Conservation (phyloP, 805 yeast species). For the Hanseniaspora opuntiae region DNA sequence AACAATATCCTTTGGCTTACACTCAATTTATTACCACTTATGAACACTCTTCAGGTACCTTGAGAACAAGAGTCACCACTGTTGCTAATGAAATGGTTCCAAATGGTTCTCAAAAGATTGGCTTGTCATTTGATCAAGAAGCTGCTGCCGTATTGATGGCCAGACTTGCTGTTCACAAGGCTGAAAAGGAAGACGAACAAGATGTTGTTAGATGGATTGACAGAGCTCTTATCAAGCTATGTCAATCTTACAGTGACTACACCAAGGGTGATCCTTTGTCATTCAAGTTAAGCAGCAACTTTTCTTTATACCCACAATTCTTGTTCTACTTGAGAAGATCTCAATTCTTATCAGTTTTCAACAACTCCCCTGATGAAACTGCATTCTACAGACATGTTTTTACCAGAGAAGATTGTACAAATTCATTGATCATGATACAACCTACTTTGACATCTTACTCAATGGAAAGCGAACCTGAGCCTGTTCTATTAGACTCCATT, state of each 20-base stretch:
- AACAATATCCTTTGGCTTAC: conserved; percentile 27
- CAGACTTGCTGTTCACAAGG: conserved; percentile 75
- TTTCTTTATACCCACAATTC: conserved; percentile 85
- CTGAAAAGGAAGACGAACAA: conserved; percentile 73
- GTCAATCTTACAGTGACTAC: conserved; percentile 89
- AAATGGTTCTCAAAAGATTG: conserved; percentile 42
- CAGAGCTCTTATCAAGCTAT: conserved; percentile 73
- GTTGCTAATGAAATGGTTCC: conserved; percentile 41
- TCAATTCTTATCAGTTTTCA: conserved; percentile 88
- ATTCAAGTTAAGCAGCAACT: conserved; percentile 71
- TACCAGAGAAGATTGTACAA: conserved; percentile 80
- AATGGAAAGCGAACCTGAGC: conserved; percentile 73
- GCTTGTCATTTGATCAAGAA: conserved; percentile 85
- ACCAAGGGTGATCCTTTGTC: conserved; percentile 72
- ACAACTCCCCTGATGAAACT: conserved; percentile 97
- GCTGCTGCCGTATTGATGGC: conserved; percentile 94
- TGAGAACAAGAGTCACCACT: conserved; percentile 82
- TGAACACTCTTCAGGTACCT: conserved; percentile 89
- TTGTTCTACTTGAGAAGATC: conserved; percentile 91
- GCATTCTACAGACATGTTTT: conserved; percentile 91
- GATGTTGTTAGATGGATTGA: conserved; percentile 93
- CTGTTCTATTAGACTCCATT: conserved; percentile 84
- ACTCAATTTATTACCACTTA: conserved; percentile 84
- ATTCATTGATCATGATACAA: conserved; percentile 92
- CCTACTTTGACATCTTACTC: conserved; percentile 84